These are phyloP conservation scores for Suaeda aralocaspica DNA, from an alignment of 148 eudicot species.

Conservation along the genomic window DNA sequence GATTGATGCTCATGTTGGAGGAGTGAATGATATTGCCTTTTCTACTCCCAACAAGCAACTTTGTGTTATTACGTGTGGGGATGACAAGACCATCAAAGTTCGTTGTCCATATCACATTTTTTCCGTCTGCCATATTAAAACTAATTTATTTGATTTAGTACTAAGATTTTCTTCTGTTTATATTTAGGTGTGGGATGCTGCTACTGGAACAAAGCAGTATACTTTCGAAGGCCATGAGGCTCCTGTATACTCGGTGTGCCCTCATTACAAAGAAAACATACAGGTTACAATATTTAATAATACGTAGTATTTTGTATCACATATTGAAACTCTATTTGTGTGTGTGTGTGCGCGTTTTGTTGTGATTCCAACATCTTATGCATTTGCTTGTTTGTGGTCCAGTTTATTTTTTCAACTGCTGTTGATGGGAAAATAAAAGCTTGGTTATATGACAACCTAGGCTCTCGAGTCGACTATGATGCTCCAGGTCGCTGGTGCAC, in stretches of 20 bases:
- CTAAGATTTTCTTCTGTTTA: neutral
- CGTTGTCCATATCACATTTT: constrained; percentile 3
- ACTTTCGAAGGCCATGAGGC: constrained; percentile 89
- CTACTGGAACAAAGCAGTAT: constrained; percentile 61
- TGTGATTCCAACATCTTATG: neutral
- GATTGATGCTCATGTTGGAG: constrained; percentile 93
- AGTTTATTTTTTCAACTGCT: constrained; percentile 89
- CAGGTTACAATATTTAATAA: constrained; percentile 40
- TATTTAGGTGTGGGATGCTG: constrained; percentile 78
- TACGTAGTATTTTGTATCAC: neutral
- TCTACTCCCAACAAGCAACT: constrained; percentile 74
- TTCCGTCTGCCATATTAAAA: neutral
- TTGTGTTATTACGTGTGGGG: constrained; percentile 86
- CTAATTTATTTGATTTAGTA: neutral
- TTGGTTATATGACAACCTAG: constrained; percentile 85
- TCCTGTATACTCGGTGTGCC: constrained; percentile 87
- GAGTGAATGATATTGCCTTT: constrained; percentile 90
- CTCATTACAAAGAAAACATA: constrained; percentile 71
- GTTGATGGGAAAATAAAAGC: constrained; percentile 88
- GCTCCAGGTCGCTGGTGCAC: constrained; percentile 92
- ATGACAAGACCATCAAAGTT: constrained; percentile 86
- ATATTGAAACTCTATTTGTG: neutral
- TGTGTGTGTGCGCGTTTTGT: neutral
- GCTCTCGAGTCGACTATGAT: constrained; percentile 78
- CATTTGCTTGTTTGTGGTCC: constrained; percentile 26